A percentile compares a stretch with the other conserved stretches of the same genome.
Conservation (phyloP, 148 eudicot genomes). For the Diospyros lotus region DNA sequence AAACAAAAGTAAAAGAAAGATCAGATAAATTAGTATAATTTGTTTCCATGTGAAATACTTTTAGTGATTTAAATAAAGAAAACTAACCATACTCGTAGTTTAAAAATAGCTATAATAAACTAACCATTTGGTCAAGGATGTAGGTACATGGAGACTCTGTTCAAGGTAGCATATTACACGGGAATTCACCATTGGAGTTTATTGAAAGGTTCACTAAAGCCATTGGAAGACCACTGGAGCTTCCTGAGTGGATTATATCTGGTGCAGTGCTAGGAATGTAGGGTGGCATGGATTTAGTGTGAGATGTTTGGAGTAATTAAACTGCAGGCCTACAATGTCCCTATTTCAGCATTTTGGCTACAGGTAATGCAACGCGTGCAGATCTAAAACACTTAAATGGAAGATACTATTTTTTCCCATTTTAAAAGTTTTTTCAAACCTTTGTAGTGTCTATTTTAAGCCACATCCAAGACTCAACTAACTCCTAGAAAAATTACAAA, state of each 20-base stretch:
- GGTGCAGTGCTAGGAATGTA: conserved; percentile 98
- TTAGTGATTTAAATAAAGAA: too few species aligned
- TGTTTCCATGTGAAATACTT: too few species aligned
- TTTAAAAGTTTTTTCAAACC: too few species aligned
- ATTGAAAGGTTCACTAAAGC: conserved; percentile 76
- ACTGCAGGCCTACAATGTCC: conserved; percentile 56
- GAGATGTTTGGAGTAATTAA: conserved; percentile 52
- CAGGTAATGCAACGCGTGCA: conserved; percentile 80
- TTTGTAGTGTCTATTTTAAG: not conserved
- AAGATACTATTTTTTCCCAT: too few species aligned
- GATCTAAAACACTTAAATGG: too few species aligned
- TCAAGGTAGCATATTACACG: conserved; percentile 75
- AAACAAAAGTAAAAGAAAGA: too few species aligned
- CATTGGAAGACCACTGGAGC: conserved; percentile 90
- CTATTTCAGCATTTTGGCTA: conserved; percentile 95
- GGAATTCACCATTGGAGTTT: conserved; percentile 76
- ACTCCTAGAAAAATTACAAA: not conserved
- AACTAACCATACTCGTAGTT: too few species aligned
- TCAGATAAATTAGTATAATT: too few species aligned
- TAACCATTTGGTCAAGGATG: conserved; percentile 7
- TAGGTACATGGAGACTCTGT: conserved; percentile 69
- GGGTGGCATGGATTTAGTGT: conserved; percentile 83
- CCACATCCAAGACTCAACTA: not conserved
- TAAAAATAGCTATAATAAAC: too few species aligned
- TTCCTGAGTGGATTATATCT: conserved; percentile 91